Base-by-base conservation (phyloP, 2,329 filamentous ascomycete genomes). In the Trichoderma sp. region DNA sequence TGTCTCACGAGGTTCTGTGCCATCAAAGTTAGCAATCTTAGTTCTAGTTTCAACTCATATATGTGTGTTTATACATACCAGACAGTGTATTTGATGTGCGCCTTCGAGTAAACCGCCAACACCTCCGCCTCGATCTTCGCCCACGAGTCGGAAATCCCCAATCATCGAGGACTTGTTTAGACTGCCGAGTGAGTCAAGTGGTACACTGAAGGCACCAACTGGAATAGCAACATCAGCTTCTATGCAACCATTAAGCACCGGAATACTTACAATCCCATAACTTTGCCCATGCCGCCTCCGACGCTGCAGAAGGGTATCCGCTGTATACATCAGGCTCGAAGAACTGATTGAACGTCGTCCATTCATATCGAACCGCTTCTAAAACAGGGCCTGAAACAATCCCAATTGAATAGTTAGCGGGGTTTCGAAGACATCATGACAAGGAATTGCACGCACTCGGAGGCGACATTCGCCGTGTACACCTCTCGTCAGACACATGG, bases 381-480 rank as follows among this genome's bases (percentile, higher is more conserved):
- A 43, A 43, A 43, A 43, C 39, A n/a, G 39, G 39, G 39, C 39
- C 39, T 43, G 0, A 9, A 43, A 9, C 7, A 43, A 43, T 43
- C 3, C 17, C 39, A 43, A 43, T 43, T n/a, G 7, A 43, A 43
- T 9, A 9, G 3, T 43, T 43, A 43, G 39, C 15, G 1, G 0
- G 15, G 3, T n/a, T 9, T 43, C 39, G 1, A 43, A 17, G 7
- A 43, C 36, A 39, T 17, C 17, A 43, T 43, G 39, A 9, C 32
- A n/a, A 7, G 58, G 58, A 61, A 61, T 61, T 61, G 26, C 58
- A 61, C 58, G 28, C 28, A 61, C 58, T 61, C 28, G 58, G 58
- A 61, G 58, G 28, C 9, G 58, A 61, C 58, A 61, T 61, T 30
- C 58, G 58, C 26, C 58, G 58, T 28, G 32, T 61, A 17, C 58